Base-by-base conservation (phyloP, 768 basidiomycete species). In the Coprinopsis strossmayeri region DNA sequence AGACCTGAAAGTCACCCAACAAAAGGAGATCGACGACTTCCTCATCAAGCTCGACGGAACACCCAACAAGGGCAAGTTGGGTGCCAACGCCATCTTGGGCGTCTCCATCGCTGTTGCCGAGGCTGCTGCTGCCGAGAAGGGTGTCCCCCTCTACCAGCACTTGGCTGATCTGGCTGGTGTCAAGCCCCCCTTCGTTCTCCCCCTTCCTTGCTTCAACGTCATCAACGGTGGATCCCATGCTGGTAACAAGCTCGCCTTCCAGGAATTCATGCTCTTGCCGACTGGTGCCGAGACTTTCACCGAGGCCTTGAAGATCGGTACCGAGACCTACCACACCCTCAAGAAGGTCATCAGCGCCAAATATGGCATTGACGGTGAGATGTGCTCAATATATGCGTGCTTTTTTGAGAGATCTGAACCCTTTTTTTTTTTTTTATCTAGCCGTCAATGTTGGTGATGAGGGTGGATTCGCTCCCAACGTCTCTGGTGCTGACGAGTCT, bases 151-250 rank as follows among this genome's bases (percentile, higher is more conserved):
- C 57, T 98, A 97, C 79, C 82, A 89, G 65, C 92, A 97, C 78
- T 81, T 98, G 57, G 96, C 94, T 40, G 87, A 91, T 54, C 85
- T 99, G 57, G 91, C 96, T 50, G 95, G 95, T 58, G 80, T 95
- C 69, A 91, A 94, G 71, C 76, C 91, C 46, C 95, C 96, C 38
- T 97, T 84, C 69, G 78, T 91, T 52, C 85, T 98, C 60, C 96
- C 96, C 53, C 73, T 71, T 64, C 96, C 96, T 41, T 83, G 90
- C 51, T 93, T 99, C 81, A 99, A 99, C 68, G 96, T 99, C 60
- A 99, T 99, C 78, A 99, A 99, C 72, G 96, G 96, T 68, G 96
- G 96, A 55, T 97, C 95, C 54, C 96, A 99, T 66, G 96, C 96
- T 51, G 96, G 96, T 44, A 99, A 99, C 81, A 94, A 95, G 71